Conservation (phyloP, 805 yeast species). For the Candida manassasensis region DNA sequence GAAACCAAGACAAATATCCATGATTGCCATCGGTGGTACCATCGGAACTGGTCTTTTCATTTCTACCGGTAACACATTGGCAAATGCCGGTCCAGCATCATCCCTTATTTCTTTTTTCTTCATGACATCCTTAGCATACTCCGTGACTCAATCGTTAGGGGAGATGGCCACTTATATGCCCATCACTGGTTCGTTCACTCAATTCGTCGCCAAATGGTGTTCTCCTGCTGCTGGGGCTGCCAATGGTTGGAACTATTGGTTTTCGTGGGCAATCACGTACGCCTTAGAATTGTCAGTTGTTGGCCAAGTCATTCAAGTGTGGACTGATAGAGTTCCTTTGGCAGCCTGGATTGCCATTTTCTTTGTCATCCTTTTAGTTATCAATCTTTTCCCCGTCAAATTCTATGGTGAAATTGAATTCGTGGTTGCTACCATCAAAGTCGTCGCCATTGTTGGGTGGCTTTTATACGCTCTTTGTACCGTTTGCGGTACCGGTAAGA, state of each 20-base stretch:
- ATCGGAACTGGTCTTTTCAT: slow-evolving; percentile 77
- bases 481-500: slow-evolving; percentile 70
- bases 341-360: slow-evolving; percentile 72
- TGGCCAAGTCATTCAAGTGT: slow-evolving; percentile 58
- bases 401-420: slow-evolving; percentile 73
- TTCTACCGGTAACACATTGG: slow-evolving; percentile 53
- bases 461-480: slow-evolving; percentile 59
- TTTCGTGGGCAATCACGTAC: slow-evolving; percentile 72
- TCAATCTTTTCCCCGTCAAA: slow-evolving; percentile 63
- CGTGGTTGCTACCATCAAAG: slow-evolving; percentile 66
- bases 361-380: slow-evolving; percentile 48
- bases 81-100: slow-evolving; percentile 64
- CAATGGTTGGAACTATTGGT: slow-evolving; percentile 71
- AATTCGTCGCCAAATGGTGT: slow-evolving; percentile 62
- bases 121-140: slow-evolving; percentile 61
- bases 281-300: slow-evolving; percentile 70
- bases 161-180: slow-evolving; percentile 82
- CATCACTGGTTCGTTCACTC: slow-evolving; percentile 62
- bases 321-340: slow-evolving; percentile 67
- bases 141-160: slow-evolving; percentile 68
- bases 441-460: slow-evolving; percentile 68
- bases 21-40: slow-evolving; percentile 78
- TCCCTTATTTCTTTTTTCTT: slow-evolving; percentile 60
- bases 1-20: slow-evolving; percentile 63
- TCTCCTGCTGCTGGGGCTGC: slow-evolving; percentile 73